These are phyloP conservation scores for Sugiyamaella mastotermitis DNA, from an alignment of 805 yeast species.

Conservation along the genomic window DNA sequence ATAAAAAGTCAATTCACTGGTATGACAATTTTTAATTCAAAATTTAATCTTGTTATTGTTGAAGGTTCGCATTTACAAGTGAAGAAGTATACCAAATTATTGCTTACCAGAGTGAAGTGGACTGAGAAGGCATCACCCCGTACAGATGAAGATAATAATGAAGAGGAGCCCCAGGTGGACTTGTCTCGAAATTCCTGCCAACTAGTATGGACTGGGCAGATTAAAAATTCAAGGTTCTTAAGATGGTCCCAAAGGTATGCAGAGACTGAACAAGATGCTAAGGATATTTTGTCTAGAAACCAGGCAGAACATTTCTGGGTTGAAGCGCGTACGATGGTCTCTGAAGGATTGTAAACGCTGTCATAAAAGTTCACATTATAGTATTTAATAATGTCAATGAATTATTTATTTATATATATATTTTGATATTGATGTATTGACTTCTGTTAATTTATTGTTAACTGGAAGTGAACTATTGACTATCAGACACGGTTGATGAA, in stretches of 20 bases:
- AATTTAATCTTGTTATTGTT: constrained; percentile 54
- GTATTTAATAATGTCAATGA: too few species aligned
- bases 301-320: constrained; percentile 58
- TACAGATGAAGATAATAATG: constrained; percentile 19
- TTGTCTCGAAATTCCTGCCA: constrained; percentile 40
- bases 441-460: too few species aligned
- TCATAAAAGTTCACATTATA: too few species aligned
- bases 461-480: too few species aligned
- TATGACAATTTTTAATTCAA: constrained; percentile 29
- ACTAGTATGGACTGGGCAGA: constrained; percentile 67
- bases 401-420: too few species aligned
- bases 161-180: constrained; percentile 29
- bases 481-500: too few species aligned
- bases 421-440: too few species aligned
- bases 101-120: constrained; percentile 68
- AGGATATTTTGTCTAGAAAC: constrained; percentile 43
- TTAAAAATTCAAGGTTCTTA: constrained; percentile 47
- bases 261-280: constrained; percentile 44
- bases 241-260: constrained; percentile 65
- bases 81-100: constrained; percentile 54
- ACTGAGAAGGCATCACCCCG: constrained; percentile 39
- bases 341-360: too few species aligned
- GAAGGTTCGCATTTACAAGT: constrained; percentile 68
- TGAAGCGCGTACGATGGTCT: too few species aligned
- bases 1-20: constrained; percentile 67